Evolutionary conservation across 768 basidiomycete species (phyloP), one percentile per base, ranked within the genome.

Genomic region (Boletus fagicola): DNA sequence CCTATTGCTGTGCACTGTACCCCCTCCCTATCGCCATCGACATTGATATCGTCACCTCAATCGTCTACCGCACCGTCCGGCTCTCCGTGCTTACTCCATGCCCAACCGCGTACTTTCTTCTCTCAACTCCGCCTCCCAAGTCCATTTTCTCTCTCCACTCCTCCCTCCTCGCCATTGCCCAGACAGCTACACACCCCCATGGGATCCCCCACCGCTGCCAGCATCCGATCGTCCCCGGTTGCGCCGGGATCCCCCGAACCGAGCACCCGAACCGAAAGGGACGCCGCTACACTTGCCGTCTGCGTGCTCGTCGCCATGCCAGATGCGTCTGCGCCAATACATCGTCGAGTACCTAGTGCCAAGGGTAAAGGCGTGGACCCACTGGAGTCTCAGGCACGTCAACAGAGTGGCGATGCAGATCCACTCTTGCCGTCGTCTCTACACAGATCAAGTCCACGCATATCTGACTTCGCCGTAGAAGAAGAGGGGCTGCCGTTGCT

Each of bases 241-340:
- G 16, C 9, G 11, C 36, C 56, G 22, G 38, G 12, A 15, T n/a
- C 58, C 2, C 18, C 53, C n/a, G 45, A 52, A 20, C 20, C 49
- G 15, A 38, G 13, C n/a, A 0, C 18, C 10, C 26, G 2, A 9
- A 18, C 24, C 16, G 56, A 58, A 49, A 54, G 53, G 24, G 54
- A 58, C 3, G 9, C 53, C 2, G 46, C 50, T 1, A 56, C 42
- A 0, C 26, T 68, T 22, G 15, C 57, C 11, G 50, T 69, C 4
- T 69, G 56, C 31, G 53, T 68, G 3, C 58, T 68, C 18, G 48
- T 68, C 35, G 60, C 65, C 33, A 69, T 68, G 67, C 67, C 67
- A 24, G 57, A 66, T 30, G 31, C 40, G 16, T 53, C 57, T 3
- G 36, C 60, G 2, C 59, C 60, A 0, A 51, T 40, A 5, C 26